Base-by-base conservation (phyloP, 2,329 filamentous ascomycete species). In the Rachicladosporium sp. region DNA sequence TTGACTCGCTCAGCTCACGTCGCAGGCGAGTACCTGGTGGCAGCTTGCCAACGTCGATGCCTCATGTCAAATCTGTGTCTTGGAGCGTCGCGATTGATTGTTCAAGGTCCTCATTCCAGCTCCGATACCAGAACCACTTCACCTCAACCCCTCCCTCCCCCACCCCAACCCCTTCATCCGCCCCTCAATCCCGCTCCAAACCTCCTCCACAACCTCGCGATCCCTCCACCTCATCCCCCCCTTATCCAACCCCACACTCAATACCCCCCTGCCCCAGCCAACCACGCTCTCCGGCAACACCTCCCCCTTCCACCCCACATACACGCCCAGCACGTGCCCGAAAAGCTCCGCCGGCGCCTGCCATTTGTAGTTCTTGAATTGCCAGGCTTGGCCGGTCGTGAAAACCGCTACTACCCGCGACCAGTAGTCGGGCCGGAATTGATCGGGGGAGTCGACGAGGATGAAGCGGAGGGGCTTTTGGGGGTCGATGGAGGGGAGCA, bases 341-440 rank as follows among this genome's bases (percentile, higher is more conserved):
- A 98, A 98, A 36, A 98, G 70, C 56, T 96, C 91, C 10, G 78
- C 73, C 0, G 91, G 84, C 41, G 82, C 80, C 50, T 80, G 80
- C 86, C 91, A 98, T 63, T 93, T 94, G 73, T 98, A 98, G 50
- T 78, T 83, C 66, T 95, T 94, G 67, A 98, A 98, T 64, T 98
- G 91, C 91, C 91, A 98, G 7, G 82, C 79, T 66, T 98, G 91
- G 29, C 91, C 91, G 0, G 91, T 98, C 0, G 91, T 98, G 65
- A 98, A 96, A 42, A 98, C 88, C 9, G 84, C 91, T 2, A 95
- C 91, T 5, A 98, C 82, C 37, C 88, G 80, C 54, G 80, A 80
- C 91, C 91, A 98, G 68, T 96, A 95, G 58, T 96, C 88, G 0
- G 91, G 91, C 61, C 94, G 93, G 73, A 98, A 98, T 60, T 91